Percentiles rank a stretch among this genome's conserved stretches.
These are phyloP conservation scores for Leccinum disarticulatum DNA, from an alignment of 768 basidiomycete genomes.

Conservation along the genomic window DNA sequence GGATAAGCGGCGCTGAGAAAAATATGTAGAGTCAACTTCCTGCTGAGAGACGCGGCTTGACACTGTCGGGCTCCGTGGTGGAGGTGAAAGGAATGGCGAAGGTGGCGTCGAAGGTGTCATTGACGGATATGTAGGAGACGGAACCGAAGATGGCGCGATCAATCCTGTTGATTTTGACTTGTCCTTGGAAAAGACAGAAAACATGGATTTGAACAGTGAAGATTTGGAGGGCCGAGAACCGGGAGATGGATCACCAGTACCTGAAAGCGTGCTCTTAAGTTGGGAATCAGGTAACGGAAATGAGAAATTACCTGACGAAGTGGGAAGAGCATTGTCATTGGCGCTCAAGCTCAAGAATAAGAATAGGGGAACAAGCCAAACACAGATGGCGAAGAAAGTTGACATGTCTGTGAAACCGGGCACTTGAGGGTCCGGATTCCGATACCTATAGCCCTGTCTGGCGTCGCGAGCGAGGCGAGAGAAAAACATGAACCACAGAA, in stretches of 20 bases:
- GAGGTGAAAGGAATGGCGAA: conserved; percentile 25
- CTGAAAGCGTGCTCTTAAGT: conserved; percentile 7
- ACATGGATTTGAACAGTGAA: conserved; percentile 69
- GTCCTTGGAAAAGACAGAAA: conserved; percentile 43
- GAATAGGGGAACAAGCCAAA: conserved; percentile 91
- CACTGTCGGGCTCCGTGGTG: conserved; percentile 25
- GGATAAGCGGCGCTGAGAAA: conserved; percentile 42
- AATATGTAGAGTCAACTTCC: conserved; percentile 30
- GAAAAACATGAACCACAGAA: conserved; percentile 97
- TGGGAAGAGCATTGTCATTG: conserved; percentile 93
- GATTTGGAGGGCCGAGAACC: conserved; percentile 43
- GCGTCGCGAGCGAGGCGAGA: conserved; percentile 67
- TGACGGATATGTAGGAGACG: conserved; percentile 15
- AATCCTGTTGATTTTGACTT: conserved; percentile 62
- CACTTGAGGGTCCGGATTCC: conserved; percentile 31
- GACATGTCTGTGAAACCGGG: conserved; percentile 72
- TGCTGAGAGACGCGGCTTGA: conserved; percentile 28
- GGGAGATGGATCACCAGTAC: conserved; percentile 24
- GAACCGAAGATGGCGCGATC: conserved; percentile 50
- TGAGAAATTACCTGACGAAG: conserved; percentile 47
- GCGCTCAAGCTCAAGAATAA: conserved; percentile 94
- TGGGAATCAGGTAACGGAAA: neutral
- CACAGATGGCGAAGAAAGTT: conserved; percentile 80
- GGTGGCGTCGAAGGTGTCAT: conserved; percentile 34
- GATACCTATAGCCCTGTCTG: conserved; percentile 49